Evolutionary conservation across 192 early-diverging fungal genomes (phyloP), one percentile per base, ranked within the genome.

Genomic region (Linnemannia exigua): DNA sequence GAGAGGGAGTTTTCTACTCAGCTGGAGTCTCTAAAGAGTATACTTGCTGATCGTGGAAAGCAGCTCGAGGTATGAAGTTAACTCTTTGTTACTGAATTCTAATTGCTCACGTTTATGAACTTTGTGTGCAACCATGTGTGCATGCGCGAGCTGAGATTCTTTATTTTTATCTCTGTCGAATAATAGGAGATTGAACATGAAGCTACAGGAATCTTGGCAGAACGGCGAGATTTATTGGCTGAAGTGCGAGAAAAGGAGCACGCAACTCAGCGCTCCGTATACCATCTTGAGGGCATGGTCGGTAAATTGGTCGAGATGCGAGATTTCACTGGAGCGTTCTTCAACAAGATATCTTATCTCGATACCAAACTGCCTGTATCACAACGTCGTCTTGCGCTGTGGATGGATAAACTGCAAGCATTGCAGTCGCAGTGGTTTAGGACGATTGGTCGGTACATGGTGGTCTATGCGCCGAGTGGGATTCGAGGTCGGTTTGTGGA

Each of bases 341-440:
- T 86, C 70, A 80, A 86, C 75, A 86, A 80, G 37, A 80, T 86
- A 38, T 79, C 84, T 5, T 86, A 86, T 38, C 84, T 86, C 31
- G 79, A 86, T 70, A 86, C 84, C 0, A 86, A 86, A n/a, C 63
- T 86, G 5, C 84, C 84, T 5, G 84, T 77, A 7, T 86, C 84
- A 1, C 84, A 86, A 20, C 31, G 84, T 20, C 74, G 84, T 0
- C 63, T 86, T 0, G 84, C 78, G 9, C 48, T 80, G 5, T 86
- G 84, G 84, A 86, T 86, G 84, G 84, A 86, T 25, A 80, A 75
- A 33, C 73, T 86, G 12, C 84, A 86, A 31, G 79, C 74, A 11
- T 51, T 86, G 2, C 84, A 86, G 20, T 79, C 77, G 9, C 84
- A 86, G 46, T 86, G 84, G 84, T 76, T 86, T 50, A 63, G 79